Evolutionary conservation across 148 eudicot species (phyloP).

Genomic region (Silene conica): DNA sequence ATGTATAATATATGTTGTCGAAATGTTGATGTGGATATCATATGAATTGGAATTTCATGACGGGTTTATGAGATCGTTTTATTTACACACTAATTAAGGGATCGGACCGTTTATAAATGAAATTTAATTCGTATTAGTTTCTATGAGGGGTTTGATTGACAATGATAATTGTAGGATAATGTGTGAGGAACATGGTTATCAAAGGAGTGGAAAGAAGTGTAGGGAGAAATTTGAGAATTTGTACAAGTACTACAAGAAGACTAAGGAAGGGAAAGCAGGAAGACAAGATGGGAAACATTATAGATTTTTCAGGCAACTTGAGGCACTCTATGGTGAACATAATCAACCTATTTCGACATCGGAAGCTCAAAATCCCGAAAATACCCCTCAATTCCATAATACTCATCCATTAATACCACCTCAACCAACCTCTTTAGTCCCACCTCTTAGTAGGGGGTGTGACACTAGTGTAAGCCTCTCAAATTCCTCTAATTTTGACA

Average conservation of each 20-base stretch:
- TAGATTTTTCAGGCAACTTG: constrained; percentile 87
- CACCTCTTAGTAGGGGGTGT: constrained; percentile 15
- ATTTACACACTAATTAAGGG: background rate
- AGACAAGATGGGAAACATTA: constrained; percentile 96
- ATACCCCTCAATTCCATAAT: constrained; percentile 18
- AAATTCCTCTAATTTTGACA: constrained; percentile 52
- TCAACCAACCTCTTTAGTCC: background rate
- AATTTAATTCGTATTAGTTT: background rate
- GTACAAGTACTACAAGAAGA: constrained; percentile 96
- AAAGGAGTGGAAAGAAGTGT: constrained; percentile 98
- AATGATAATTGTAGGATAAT: constrained; percentile 54
- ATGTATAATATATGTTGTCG: background rate
- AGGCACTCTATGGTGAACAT: constrained; percentile 79
- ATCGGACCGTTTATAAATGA: background rate
- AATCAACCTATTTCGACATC: constrained; percentile 37
- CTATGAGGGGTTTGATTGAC: background rate
- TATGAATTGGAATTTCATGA: too few relatives aligned
- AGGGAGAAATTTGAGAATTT: constrained; percentile 94
- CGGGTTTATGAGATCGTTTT: too few relatives aligned
- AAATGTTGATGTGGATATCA: too few relatives aligned
- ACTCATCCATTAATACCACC: background rate
- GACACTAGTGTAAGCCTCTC: constrained; percentile 59
- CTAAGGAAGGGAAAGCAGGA: constrained; percentile 96
- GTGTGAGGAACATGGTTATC: constrained; percentile 92
- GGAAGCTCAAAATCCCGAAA: constrained; percentile 18